Evolutionary conservation across 768 basidiomycete species (phyloP), one percentile per base, ranked within the genome.

Genomic region (Mycena albidolilacea): DNA sequence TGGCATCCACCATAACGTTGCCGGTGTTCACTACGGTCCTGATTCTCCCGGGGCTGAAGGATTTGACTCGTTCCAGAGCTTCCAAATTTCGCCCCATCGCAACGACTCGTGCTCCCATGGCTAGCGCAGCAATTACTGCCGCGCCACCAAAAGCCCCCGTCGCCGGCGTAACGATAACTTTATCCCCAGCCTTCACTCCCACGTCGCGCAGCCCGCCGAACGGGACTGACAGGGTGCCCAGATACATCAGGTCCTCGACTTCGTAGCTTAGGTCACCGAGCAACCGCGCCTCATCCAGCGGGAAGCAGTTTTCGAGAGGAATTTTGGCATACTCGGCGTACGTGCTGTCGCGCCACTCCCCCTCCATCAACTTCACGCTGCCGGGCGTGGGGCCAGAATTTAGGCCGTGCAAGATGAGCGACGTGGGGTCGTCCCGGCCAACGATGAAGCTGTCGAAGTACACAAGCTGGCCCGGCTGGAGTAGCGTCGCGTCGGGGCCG

Each of bases 51-150:
- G 30, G 43, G 50, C 35, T 46, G 35, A 48, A 3, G 12, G 63
- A 30, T 48, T 50, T 35, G 63, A 64, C 17, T 15, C 35, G 43
- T 17, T 44, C 50, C 14, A 64, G n/a, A 11, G 63, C 63, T 3
- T 35, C 46, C 19, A 30, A 48, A 23, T 67, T 55, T 21, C 65
- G 64, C 5, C 71, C 60, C 71, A 60, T 62, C 10, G 71, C 71
- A 23, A 73, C 46, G 17, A 73, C 71, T 17, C 71, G 59, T 15
- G 71, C 71, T 48, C 71, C 71, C 67, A 73, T 63, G 35, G 71
- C 71, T 10, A 73, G 62, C 23, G 71, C 71, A 15, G 60, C 39
- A 7, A 60, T 11, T 8, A 69, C 71, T 15, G 67, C 66, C 30
- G 67, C 71, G 41, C 60, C 57, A 7, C 71, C 67, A n/a, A 73